phyloP scores from a whole-genome alignment of 352 stramenopile species.

The Phytophthora pisi region DNA sequence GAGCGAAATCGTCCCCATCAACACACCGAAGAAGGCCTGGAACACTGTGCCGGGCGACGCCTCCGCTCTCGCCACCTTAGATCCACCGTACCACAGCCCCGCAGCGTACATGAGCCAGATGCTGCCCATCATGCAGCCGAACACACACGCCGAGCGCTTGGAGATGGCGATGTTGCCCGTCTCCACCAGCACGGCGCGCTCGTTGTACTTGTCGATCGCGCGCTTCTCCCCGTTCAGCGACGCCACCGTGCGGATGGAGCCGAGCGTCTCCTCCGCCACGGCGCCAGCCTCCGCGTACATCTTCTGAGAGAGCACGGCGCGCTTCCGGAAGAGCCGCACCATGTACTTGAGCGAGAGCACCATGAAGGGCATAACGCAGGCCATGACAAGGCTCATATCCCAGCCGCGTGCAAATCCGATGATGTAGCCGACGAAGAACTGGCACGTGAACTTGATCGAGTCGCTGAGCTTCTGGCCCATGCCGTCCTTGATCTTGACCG shows the following conservation, averaged over 20 bases:
- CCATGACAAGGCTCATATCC: slow-evolving; percentile 52
- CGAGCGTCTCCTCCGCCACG: slow-evolving; percentile 52
- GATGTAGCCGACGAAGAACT: slow-evolving; percentile 46
- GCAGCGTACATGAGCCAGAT: slow-evolving; percentile 50
- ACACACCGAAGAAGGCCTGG: slow-evolving; percentile 54
- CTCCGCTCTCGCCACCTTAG: slow-evolving; percentile 38
- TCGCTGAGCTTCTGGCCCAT: slow-evolving; percentile 55
- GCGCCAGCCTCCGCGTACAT: slow-evolving; percentile 50
- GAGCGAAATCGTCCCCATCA: slow-evolving; percentile 52
- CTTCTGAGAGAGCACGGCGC: slow-evolving; percentile 29
- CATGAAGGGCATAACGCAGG: slow-evolving; percentile 45
- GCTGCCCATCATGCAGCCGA: slow-evolving; percentile 35
- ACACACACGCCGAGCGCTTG: slow-evolving; percentile 20
- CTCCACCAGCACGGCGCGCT: slow-evolving; percentile 28
- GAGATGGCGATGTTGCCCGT: slow-evolving; percentile 19
- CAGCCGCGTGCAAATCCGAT: slow-evolving; percentile 48
- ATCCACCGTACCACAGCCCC: slow-evolving; percentile 61
- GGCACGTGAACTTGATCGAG: slow-evolving; percentile 34
- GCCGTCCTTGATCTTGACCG: slow-evolving; percentile 55
- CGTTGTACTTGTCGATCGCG: slow-evolving; percentile 41
- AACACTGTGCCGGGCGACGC: slow-evolving; percentile 48
- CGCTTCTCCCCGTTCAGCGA: slow-evolving; percentile 44
- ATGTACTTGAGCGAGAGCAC: slow-evolving; percentile 38
- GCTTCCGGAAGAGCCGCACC: slow-evolving; percentile 29
- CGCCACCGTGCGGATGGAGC: slow-evolving; percentile 45